A percentile compares a stretch with the other conserved stretches of the same genome.
These are phyloP conservation scores for Venturia carpophila DNA, from an alignment of 2,329 filamentous ascomycete species.

Conservation along the genomic window DNA sequence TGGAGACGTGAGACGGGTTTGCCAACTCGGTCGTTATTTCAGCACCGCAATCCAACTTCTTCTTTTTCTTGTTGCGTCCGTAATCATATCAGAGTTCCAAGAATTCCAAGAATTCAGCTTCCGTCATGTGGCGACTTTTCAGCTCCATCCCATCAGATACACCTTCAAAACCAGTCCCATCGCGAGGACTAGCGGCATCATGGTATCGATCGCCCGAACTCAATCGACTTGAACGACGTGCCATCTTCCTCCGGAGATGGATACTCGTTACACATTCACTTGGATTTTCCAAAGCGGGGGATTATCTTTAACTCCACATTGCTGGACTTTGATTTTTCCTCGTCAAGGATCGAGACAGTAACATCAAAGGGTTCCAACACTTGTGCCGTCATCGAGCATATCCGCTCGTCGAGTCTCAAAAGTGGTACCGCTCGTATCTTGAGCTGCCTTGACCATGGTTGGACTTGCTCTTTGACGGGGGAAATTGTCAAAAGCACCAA, in stretches of 20 bases:
- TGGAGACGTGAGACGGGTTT: too few species aligned
- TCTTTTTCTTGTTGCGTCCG: too few species aligned
- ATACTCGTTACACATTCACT: conserved; percentile 47
- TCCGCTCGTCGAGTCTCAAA: conserved; percentile 43
- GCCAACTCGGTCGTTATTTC: not conserved
- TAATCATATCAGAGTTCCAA: too few species aligned
- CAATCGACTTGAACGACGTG: conserved; percentile 50
- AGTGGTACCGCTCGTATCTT: conserved; percentile 48
- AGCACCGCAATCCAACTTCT: not conserved
- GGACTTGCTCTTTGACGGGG: conserved; percentile 52
- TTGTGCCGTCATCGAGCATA: conserved; percentile 55
- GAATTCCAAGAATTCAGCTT: not conserved
- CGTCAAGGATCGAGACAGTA: conserved; percentile 42
- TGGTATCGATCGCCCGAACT: conserved; percentile 32
- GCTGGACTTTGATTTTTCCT: conserved; percentile 52
- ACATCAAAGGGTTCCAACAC: conserved; percentile 55
- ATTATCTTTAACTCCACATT: conserved; percentile 49
- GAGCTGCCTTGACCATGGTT: conserved; percentile 55
- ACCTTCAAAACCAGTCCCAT: not conserved
- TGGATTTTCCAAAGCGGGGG: conserved; percentile 45
- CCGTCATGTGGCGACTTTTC: conserved; percentile 6
- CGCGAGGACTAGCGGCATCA: conserved; percentile 6
- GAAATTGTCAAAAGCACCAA: conserved; percentile 52
- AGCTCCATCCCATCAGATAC: conserved; percentile 1
- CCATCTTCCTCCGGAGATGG: conserved; percentile 52